Evolutionary conservation across 208 protist species (phyloP).

Genomic region (Leishmania mexicana): DNA sequence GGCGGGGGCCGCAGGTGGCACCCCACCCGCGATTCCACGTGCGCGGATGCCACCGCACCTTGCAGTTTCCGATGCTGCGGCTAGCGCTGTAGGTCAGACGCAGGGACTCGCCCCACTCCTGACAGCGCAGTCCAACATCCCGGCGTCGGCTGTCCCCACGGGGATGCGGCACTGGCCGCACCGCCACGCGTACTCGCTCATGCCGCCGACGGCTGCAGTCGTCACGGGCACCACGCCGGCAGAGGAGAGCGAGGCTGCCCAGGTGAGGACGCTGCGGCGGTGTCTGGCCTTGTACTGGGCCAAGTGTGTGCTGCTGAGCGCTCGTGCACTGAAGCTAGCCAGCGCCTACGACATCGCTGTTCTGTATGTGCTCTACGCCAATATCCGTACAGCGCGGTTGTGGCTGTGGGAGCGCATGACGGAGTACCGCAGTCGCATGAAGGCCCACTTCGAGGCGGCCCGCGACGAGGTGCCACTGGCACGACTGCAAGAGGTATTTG

Average conservation of each 20-base stretch:
- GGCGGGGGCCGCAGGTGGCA: background rate
- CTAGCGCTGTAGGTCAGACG: background rate
- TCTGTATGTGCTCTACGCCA: constrained; percentile 46
- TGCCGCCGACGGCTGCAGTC: constrained; percentile 20
- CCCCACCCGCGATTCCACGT: too few relatives aligned
- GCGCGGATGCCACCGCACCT: too few relatives aligned
- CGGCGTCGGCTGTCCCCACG: constrained; percentile 6
- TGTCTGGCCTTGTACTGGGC: constrained; percentile 55
- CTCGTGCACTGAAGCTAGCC: constrained; percentile 40
- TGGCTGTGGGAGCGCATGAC: constrained; percentile 37
- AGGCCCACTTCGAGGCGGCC: background rate
- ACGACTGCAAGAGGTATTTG: constrained; percentile 19
- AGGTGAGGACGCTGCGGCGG: constrained; percentile 46
- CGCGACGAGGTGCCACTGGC: constrained; percentile 14
- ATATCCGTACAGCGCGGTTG: constrained; percentile 30
- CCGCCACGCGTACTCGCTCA: constrained; percentile 23
- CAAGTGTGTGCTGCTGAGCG: constrained; percentile 58
- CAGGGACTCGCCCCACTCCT: constrained; percentile 7
- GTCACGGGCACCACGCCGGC: constrained; percentile 45
- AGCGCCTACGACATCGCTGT: constrained; percentile 41
- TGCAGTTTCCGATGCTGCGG: too few relatives aligned
- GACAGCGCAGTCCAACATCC: constrained; percentile 17
- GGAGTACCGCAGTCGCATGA: constrained; percentile 23
- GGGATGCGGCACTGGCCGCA: constrained; percentile 15
- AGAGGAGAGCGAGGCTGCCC: constrained; percentile 33